phyloP scores from a whole-genome alignment of 257 asterid genomes.

The Parsonsia alboflavescens region DNA sequence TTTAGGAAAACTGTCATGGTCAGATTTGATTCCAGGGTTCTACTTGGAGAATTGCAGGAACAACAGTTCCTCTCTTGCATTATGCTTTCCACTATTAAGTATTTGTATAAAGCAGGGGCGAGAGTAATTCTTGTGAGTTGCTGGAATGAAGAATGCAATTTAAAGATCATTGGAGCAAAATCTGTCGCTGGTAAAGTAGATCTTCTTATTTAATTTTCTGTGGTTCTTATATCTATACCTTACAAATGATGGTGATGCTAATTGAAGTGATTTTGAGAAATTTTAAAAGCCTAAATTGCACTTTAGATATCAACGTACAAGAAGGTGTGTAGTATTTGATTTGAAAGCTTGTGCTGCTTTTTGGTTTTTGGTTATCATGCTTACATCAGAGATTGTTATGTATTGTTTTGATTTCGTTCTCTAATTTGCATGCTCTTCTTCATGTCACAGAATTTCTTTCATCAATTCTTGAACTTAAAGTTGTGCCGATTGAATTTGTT shows the following conservation, averaged over 20 bases:
- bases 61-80: slow-evolving; percentile 27
- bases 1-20: slow-evolving; percentile 67
- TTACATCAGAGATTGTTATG: not conserved
- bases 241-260: not conserved
- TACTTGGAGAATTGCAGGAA: slow-evolving; percentile 35
- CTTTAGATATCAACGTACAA: not conserved
- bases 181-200: slow-evolving; percentile 49
- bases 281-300: not conserved
- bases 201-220: slow-evolving; percentile 16
- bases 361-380: not conserved
- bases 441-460: slow-evolving; percentile 58
- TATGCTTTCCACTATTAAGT: slow-evolving; percentile 61
- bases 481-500: slow-evolving; percentile 48
- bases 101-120: slow-evolving; percentile 58
- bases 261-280: not conserved
- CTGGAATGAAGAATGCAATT: slow-evolving; percentile 42
- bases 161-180: slow-evolving; percentile 32
- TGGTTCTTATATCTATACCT: slow-evolving; percentile 13
- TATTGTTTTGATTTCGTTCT: not conserved
- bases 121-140: slow-evolving; percentile 60
- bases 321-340: not conserved
- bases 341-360: not conserved
- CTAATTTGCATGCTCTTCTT: not conserved
- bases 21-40: slow-evolving; percentile 53
- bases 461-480: slow-evolving; percentile 55